A percentile compares a stretch with the other conserved stretches of the same genome.
phyloP scores from a whole-genome alignment of 2,329 filamentous ascomycete species.

The Botrytis deweyae region DNA sequence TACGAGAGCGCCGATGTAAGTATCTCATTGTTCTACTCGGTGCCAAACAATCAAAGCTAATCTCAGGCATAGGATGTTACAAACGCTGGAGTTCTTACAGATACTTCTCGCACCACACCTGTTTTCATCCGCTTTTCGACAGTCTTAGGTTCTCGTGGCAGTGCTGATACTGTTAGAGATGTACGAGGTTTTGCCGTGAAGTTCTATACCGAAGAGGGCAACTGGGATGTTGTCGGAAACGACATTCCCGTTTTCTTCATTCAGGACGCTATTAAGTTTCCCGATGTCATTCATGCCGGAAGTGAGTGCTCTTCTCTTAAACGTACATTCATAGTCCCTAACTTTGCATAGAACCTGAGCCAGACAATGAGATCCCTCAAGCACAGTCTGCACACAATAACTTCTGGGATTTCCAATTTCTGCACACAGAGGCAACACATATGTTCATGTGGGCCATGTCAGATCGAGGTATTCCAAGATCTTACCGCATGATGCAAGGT shows the following conservation, averaged over 20 bases:
- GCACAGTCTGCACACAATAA: conserved; percentile 71
- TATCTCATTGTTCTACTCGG: not conserved
- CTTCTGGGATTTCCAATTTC: conserved; percentile 72
- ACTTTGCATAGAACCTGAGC: conserved; percentile 61
- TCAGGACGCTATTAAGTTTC: conserved; percentile 73
- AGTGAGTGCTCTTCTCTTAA: conserved; percentile 27
- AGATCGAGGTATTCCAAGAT: conserved; percentile 70
- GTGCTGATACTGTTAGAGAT: conserved; percentile 80
- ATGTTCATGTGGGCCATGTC: conserved; percentile 81
- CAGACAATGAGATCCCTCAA: conserved; percentile 68
- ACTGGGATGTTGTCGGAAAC: conserved; percentile 74
- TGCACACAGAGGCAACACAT: conserved; percentile 71
- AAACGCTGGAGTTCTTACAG: conserved; percentile 62
- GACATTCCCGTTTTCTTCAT: conserved; percentile 77
- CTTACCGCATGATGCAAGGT: conserved; percentile 81
- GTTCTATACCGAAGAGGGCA: conserved; percentile 75
- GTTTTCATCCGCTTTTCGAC: conserved; percentile 77
- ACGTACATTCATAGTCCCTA: conserved; percentile 17
- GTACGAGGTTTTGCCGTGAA: conserved; percentile 78
- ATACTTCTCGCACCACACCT: conserved; percentile 65
- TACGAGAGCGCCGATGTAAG: conserved; percentile 56
- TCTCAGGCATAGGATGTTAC: conserved; percentile 46
- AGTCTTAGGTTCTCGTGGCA: conserved; percentile 71
- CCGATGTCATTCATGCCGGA: conserved; percentile 58
- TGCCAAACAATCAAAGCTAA: not conserved